Base-by-base conservation (phyloP, 23 red algal species). In the Agarophyton chilense region DNA sequence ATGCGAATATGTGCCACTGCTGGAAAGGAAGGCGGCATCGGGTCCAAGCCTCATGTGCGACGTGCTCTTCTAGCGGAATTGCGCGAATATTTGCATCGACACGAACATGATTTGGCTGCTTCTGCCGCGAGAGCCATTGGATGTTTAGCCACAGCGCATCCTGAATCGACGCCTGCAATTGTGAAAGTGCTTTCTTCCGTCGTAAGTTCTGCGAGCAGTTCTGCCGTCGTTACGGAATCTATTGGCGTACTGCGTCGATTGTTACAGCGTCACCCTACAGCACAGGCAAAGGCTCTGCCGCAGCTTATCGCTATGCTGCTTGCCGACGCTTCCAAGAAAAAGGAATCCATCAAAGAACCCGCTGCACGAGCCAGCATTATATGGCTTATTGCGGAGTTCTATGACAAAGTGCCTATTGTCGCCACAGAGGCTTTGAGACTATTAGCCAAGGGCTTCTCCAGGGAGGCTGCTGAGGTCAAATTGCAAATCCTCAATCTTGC, bases 371-470 rank as follows among this genome's bases (percentile, higher is more conserved):
- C 94, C 0, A 85, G 80, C 46, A 80, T 95, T 33, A 87, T 95
- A 47, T 95, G 94, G 94, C 66, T 95, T n/a, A 92, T 95, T 67
- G 87, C 72, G 11, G 94, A 95, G 74, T 95, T 92, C 61, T 84
- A 84, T 50, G 87, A 83, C 16, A 56, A 91, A 18, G 65, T 95
- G 44, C 86, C 70, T 26, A 29, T 77, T 18, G 77, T 95, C 2
- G 81, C 94, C 32, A 61, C 89, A 22, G 94, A 95, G 58, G 79
- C 89, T 49, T 77, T 95, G 82, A 40, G 94, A 39, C 56, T 95
- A 32, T 57, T 90, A 25, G 87, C 80, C 46, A 43, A 61, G 5
- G 65, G 78, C n/a, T 95, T 90, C 53, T 79, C 80, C 6, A 40
- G 51, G 12, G 94, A 95, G 46, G 87, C 77, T 19, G 82, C 87